A percentile compares a stretch with the other conserved stretches of the same genome.
Conservation (phyloP, 768 basidiomycete genomes). For the Royoungia palumana region DNA sequence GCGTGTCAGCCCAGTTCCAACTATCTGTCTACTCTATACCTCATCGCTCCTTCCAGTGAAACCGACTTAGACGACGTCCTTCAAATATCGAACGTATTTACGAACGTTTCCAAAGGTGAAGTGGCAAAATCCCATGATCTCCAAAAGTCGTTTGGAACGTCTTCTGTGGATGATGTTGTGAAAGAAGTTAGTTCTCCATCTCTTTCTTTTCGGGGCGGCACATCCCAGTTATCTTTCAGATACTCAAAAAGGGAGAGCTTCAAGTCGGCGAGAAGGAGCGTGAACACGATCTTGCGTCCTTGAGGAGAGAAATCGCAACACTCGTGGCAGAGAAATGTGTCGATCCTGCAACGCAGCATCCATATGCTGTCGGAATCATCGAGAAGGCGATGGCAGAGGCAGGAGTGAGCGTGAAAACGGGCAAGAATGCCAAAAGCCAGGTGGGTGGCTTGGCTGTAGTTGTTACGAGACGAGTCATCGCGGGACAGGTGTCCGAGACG, state of each 20-base stretch:
- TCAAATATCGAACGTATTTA: slow-evolving; percentile 94
- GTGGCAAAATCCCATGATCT: slow-evolving; percentile 87
- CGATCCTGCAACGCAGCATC: slow-evolving; percentile 83
- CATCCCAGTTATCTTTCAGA: slow-evolving; percentile 43
- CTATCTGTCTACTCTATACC: neutral
- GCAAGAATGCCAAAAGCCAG: slow-evolving; percentile 94
- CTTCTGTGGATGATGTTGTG: slow-evolving; percentile 66
- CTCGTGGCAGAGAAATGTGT: slow-evolving; percentile 95
- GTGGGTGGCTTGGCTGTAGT: slow-evolving; percentile 35
- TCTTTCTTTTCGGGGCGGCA: neutral
- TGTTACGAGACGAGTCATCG: neutral
- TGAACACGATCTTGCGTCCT: slow-evolving; percentile 78
- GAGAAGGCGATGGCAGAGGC: slow-evolving; percentile 97
- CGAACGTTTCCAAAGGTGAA: slow-evolving; percentile 95
- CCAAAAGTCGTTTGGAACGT: slow-evolving; percentile 85
- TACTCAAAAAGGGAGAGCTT: slow-evolving; percentile 92
- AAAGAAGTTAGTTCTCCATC: slow-evolving; percentile 59
- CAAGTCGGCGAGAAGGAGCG: slow-evolving; percentile 98
- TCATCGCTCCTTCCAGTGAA: slow-evolving; percentile 51
- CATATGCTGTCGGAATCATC: slow-evolving; percentile 92
- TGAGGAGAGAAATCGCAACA: slow-evolving; percentile 89
- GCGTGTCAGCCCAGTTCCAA: slow-evolving; percentile 57
- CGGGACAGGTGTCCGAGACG: slow-evolving; percentile 77
- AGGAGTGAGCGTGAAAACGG: slow-evolving; percentile 84
- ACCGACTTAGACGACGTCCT: slow-evolving; percentile 92